Base-by-base conservation (phyloP, 495 filamentous ascomycete genomes). In the Chaetomium cochliodes region DNA sequence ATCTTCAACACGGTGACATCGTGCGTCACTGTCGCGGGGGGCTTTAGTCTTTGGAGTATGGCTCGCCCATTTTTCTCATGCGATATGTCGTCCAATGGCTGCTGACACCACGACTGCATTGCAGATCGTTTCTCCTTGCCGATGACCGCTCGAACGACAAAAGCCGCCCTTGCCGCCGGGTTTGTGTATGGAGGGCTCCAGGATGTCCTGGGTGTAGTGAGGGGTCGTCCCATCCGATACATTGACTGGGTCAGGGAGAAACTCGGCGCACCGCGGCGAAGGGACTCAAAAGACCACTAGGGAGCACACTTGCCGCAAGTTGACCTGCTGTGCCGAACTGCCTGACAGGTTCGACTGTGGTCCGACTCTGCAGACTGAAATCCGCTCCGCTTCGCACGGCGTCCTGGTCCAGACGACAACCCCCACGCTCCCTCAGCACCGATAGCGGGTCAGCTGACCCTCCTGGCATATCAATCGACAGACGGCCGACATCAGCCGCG, bases 21-120 rank as follows among this genome's bases (percentile, higher is more conserved):
- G 33, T 92, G 89, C 49, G 74, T 96, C 73, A 87, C 88, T 8
- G 86, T 91, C 42, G 89, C 91, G 22, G 93, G 94, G 3, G 86
- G 85, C 6, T 97, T 96, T 77, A 96, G 92, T 76, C 77, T 91
- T 54, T 88, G 91, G 84, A 90, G 92, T 96, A 81, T 65, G 88
- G 46, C 44, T 13, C 4, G 16, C 30, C 28, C 78, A 44, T 33
- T 28, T 18, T 15, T 58, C 28, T 49, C 25, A 18, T 25, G 42
- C 62, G 65, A 52, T 22, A 64, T 37, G 0, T 5, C 18, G 33
- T 23, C 22, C 20, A 20, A 46, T 22, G 16, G n/a, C 25, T 64
- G 56, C 68, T 73, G 53, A 74, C 56, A 12, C 15, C 22, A 22
- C 11, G n/a, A 22, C 50, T 16, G n/a, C 57, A 58, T 23, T 59